Evolutionary conservation across 305 asterid genomes (phyloP), one percentile per base, ranked within the genome.

Genomic region (Solanum aculeatissimum): DNA sequence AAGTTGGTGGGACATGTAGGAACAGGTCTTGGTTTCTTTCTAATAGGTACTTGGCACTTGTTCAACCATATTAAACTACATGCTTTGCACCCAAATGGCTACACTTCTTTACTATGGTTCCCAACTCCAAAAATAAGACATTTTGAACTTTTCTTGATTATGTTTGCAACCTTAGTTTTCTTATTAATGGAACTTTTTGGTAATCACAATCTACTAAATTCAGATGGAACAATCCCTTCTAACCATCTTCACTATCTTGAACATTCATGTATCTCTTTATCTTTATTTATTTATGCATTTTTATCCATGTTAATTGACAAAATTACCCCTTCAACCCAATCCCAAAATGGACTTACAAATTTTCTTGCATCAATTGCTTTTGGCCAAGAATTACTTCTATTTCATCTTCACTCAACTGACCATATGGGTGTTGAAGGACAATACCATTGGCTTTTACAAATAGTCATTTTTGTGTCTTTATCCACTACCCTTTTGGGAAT

Each of bases 341-440:
- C 94, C 2, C 83, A 83, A 32, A 78, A 88, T 51, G 95, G 90
- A 27, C 82, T 95, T 18, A 87, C 94, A n/a, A 57, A 82, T 71
- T 54, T 95, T 63, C 91, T 95, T 2, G 97, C 90, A 1, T 92
- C 93, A 0, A 84, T 86, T 63, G 95, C 97, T 4, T 93, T 93
- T 83, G 95, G 85, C 29, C 97, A 93, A 71, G 91, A 95, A 47
- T 87, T 93, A 60, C 96, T 95, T 74, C 88, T 93, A 83, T 92
- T 95, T 90, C 97, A 93, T 84, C 92, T 95, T 85, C 98, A 95
- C 92, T 93, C 98, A 14, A 69, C 96, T 21, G 98, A 95, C 47
- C 98, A 93, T 88, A 91, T 90, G 95, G 98, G 97, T 4, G 90
- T 93, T 21, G 98, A 95, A 87, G 98, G 97, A 40, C 98, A 91